phyloP scores from a whole-genome alignment of 352 stramenopile genomes.

The Phytophthora foliorum region DNA sequence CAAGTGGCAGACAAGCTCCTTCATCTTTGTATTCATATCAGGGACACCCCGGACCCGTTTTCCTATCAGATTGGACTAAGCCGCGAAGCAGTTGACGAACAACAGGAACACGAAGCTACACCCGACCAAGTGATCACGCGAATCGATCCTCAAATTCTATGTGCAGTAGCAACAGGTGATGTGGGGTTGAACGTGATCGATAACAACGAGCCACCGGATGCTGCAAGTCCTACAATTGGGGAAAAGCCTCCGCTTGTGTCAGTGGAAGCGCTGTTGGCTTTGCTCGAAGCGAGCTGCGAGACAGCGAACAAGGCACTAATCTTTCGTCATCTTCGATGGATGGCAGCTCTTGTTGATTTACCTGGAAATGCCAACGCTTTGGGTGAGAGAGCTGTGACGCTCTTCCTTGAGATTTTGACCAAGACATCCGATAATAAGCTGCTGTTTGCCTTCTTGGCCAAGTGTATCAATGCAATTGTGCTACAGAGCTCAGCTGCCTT shows the following conservation, averaged over 20 bases:
- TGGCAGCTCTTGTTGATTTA: constrained; percentile 51
- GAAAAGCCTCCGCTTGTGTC: constrained; percentile 46
- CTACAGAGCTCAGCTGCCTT: constrained; percentile 44
- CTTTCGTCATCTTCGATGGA: constrained; percentile 67
- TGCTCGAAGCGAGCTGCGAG: constrained; percentile 43
- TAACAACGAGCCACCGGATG: constrained; percentile 2
- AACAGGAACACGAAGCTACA: constrained; percentile 5
- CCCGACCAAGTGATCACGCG: background rate
- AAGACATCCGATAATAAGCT: constrained; percentile 30
- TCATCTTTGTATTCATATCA: constrained; percentile 48
- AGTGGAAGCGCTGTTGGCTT: constrained; percentile 40
- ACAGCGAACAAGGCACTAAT: constrained; percentile 22
- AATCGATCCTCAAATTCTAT: constrained; percentile 38
- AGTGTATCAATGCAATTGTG: constrained; percentile 52
- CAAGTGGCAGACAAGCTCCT: constrained; percentile 74
- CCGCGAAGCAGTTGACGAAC: background rate
- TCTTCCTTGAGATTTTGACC: constrained; percentile 50
- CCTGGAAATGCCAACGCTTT: constrained; percentile 52
- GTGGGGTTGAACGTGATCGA: background rate
- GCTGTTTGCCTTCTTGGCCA: constrained; percentile 55
- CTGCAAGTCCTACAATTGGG: background rate
- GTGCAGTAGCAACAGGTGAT: constrained; percentile 20
- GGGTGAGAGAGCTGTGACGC: constrained; percentile 40
- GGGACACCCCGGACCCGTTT: background rate
- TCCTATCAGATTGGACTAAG: background rate